Conservation (phyloP, 177 flowering plant genomes). For the Vitis hybrid region DNA sequence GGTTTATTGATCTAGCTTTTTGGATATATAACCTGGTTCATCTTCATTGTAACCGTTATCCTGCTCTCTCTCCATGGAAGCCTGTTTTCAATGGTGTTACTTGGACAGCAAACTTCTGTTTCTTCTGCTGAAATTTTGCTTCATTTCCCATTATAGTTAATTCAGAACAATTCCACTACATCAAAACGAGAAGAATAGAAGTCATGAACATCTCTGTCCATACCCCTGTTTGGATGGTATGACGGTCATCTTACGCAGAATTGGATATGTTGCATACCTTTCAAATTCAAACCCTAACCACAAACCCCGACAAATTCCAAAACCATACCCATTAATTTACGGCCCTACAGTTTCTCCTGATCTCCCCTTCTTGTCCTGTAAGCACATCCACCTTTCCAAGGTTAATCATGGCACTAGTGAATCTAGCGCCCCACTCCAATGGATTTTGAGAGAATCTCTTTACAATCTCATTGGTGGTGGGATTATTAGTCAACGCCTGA, state of each 20-base stretch:
- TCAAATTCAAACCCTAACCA: not conserved
- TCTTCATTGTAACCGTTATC: not conserved
- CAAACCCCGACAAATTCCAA: too few relatives aligned
- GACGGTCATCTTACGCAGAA: not conserved
- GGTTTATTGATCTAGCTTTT: not conserved
- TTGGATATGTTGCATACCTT: not conserved
- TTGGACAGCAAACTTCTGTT: not conserved
- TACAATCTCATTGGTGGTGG: constrained; percentile 20
- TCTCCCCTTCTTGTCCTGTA: constrained; percentile 32
- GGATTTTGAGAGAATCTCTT: constrained; percentile 11
- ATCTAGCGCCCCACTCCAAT: constrained; percentile 7
- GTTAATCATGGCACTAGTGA: constrained; percentile 22
- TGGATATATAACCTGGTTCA: not conserved
- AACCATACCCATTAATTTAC: constrained; percentile 2
- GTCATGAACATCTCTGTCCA: not conserved
- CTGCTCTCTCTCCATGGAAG: not conserved
- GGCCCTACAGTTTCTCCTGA: constrained; percentile 28
- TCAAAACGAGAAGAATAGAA: not conserved
- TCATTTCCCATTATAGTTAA: not conserved
- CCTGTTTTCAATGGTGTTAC: not conserved
- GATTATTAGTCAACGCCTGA: constrained; percentile 15
- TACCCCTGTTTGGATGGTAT: not conserved
- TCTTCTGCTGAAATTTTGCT: not conserved
- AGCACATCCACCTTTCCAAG: constrained; percentile 31
- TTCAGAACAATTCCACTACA: not conserved